These are phyloP conservation scores for Cystobasidium slooffiae DNA, from an alignment of 1,284 basidiomycete species.

Conservation along the genomic window DNA sequence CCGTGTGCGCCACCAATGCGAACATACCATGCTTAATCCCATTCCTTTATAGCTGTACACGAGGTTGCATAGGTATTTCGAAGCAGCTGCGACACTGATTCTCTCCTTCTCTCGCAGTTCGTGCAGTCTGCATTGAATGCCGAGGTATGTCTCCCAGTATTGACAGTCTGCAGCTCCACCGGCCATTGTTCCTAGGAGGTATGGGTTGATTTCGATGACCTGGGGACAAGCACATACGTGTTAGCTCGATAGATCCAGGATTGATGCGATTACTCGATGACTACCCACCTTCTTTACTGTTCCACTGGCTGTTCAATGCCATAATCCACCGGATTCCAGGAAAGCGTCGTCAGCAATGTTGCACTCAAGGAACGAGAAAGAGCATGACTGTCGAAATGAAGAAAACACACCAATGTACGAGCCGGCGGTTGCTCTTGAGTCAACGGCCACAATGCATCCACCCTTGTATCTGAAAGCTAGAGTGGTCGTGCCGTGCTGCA, in stretches of 20 bases:
- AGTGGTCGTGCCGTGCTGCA: constrained; percentile 98
- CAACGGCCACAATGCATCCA: constrained; percentile 96
- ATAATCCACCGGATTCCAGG: neutral
- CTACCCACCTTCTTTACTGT: constrained; percentile 79
- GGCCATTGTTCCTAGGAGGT: constrained; percentile 72
- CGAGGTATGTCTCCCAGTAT: constrained; percentile 98
- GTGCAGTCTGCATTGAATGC: constrained; percentile 95
- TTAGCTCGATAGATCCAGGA: neutral
- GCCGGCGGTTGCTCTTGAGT: constrained; percentile 95
- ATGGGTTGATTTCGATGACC: constrained; percentile 99
- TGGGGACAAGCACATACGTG: neutral
- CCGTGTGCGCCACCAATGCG: neutral
- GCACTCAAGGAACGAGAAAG: neutral
- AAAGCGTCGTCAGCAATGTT: constrained; percentile 7
- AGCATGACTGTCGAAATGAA: neutral
- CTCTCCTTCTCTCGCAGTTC: constrained; percentile 96
- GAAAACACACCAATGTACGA: constrained; percentile 81
- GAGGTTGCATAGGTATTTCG: constrained; percentile 95
- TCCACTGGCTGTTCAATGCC: constrained; percentile 70
- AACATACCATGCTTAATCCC: constrained; percentile 91
- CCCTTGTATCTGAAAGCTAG: constrained; percentile 96
- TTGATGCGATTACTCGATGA: neutral
- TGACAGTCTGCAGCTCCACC: constrained; percentile 76
- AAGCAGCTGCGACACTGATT: constrained; percentile 94
- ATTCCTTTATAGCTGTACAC: constrained; percentile 99